Conservation (phyloP, 768 basidiomycete genomes). For the Russula sp. region DNA sequence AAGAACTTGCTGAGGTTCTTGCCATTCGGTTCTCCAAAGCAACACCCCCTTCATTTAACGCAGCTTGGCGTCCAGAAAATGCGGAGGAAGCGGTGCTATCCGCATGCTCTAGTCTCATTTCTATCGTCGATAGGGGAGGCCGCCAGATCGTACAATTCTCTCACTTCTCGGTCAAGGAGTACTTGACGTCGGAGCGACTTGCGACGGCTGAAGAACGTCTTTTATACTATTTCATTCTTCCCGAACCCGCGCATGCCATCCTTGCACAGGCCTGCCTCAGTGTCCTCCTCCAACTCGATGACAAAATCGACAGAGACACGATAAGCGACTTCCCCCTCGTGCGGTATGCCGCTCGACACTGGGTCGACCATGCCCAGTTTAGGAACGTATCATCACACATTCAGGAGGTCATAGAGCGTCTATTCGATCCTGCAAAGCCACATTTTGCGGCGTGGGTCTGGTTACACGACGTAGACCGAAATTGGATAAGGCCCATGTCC, state of each 20-base stretch:
- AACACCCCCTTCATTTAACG: neutral
- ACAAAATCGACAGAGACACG: neutral
- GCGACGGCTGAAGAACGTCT: neutral
- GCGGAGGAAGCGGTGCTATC: neutral
- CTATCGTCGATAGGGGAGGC: neutral
- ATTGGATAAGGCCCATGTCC: conserved; percentile 1
- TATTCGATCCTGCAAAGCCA: conserved; percentile 7
- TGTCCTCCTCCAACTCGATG: conserved; percentile 14
- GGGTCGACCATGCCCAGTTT: conserved; percentile 12
- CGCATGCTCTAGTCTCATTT: neutral
- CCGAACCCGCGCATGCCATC: conserved; percentile 7
- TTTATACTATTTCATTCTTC: conserved; percentile 13
- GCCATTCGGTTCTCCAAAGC: conserved; percentile 5
- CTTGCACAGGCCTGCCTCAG: conserved; percentile 9
- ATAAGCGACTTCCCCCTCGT: neutral
- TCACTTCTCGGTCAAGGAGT: conserved; percentile 24
- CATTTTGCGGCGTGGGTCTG: conserved; percentile 19
- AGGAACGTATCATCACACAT: neutral
- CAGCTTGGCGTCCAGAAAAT: conserved; percentile 7
- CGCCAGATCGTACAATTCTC: neutral
- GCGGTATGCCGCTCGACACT: conserved; percentile 12
- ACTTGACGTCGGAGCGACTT: conserved; percentile 19
- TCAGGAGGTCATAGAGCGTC: neutral
- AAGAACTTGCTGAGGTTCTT: conserved; percentile 17
- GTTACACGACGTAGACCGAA: conserved; percentile 6